Evolutionary conservation across 2,329 filamentous ascomycete genomes (phyloP), one percentile per base, ranked within the genome.

Genomic region (Ophiostoma quercus): DNA sequence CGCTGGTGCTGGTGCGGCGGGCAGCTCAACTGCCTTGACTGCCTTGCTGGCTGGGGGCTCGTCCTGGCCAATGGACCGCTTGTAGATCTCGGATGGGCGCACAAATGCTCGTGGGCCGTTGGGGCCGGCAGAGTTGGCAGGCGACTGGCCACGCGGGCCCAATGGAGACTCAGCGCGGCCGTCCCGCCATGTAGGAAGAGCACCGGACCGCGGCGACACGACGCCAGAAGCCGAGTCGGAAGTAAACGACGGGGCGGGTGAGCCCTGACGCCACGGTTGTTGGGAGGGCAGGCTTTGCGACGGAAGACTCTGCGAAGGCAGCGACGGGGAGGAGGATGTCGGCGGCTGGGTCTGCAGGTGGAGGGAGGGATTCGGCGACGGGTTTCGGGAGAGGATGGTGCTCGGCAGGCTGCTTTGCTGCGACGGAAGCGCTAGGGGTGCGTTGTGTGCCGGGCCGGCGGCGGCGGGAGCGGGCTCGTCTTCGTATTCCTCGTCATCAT

Each of bases 21-120:
- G 43, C 69, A 16, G 63, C 6, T 71, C 70, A 1, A 2, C 14
- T 11, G 57, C 14, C 37, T 47, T 66, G n/a, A 2, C 14, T 11
- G 57, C 14, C 37, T 47, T 66, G n/a, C 11, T 7, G 19, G 4
- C 54, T 25, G 29, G 34, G 3, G 47, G 63, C 47, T 71, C 71
- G 12, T 60, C 51, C 2, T 39, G 12, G 29, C 37, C 39, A 34
- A 66, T 41, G 77, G 90, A 83, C 6, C 90, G 87, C 75, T 86
- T 89, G 77, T 94, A 94, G 60, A 94, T 89, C 74, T 96, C 92
- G 14, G 90, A 86, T 1, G 92, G 91, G 51, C 90, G 84, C 70
- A 92, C 83, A 73, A 94, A 88, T 0, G 86, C 79, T 0, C 86
- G 77, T 74, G 88, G 69, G 5, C 54, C 69, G 14, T 62, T 60